Evolutionary conservation across 495 filamentous ascomycete species (phyloP).

Genomic region (Neurospora tetrasperma): DNA sequence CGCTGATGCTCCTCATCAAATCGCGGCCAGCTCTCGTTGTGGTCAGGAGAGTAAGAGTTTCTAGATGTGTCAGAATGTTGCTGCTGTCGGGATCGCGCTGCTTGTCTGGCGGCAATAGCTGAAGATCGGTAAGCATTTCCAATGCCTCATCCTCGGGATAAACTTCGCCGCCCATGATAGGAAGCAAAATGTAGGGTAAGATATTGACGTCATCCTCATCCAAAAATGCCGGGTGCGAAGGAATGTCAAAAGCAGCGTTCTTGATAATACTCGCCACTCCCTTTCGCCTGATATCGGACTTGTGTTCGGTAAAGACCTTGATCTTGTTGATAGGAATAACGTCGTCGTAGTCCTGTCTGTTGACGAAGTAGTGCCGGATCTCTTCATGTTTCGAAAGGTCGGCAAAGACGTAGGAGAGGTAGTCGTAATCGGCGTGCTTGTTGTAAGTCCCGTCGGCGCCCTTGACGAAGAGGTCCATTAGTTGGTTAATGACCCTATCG

Average conservation of each 20-base stretch:
- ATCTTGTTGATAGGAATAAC: conserved; percentile 82
- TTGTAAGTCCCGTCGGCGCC: conserved; percentile 74
- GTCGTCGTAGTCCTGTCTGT: conserved; percentile 60
- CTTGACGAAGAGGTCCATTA: conserved; percentile 92
- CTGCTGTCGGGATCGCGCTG: conserved; percentile 60
- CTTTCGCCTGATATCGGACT: conserved; percentile 64
- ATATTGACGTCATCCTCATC: conserved; percentile 62
- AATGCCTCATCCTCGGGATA: conserved; percentile 67
- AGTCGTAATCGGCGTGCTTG: conserved; percentile 79
- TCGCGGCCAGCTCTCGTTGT: conserved; percentile 68
- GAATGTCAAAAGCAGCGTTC: conserved; percentile 65
- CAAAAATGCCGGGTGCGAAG: conserved; percentile 59
- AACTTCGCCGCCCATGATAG: conserved; percentile 48
- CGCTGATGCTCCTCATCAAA: conserved; percentile 58
- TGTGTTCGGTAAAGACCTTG: conserved; percentile 84
- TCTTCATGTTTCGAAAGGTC: conserved; percentile 73
- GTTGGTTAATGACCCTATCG: conserved; percentile 68
- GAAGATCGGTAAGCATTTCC: conserved; percentile 74
- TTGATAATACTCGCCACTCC: conserved; percentile 91
- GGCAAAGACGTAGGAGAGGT: conserved; percentile 86
- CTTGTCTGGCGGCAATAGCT: conserved; percentile 82
- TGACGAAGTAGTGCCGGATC: conserved; percentile 67
- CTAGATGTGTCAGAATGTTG: conserved; percentile 76
- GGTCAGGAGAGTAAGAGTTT: conserved; percentile 74
- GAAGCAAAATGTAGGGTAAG: conserved; percentile 75